Evolutionary conservation across 2,329 filamentous ascomycete species (phyloP).

Genomic region (Neofusicoccum laricinum): DNA sequence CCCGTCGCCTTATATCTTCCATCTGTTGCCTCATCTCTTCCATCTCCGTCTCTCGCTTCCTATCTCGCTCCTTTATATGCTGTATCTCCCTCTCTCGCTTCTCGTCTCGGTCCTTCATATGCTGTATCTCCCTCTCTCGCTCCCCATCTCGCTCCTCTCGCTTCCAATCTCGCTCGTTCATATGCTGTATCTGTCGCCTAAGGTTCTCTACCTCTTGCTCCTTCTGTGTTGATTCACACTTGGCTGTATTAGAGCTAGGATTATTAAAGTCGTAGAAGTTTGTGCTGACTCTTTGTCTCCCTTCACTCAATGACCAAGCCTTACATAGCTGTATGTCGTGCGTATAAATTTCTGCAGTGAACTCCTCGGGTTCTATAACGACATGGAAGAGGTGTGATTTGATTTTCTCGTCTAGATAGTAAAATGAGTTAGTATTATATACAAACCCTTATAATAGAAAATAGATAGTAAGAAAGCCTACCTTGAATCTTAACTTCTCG

Average conservation of each 20-base stretch:
- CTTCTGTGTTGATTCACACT: neutral
- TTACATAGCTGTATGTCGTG: slow-evolving; percentile 17
- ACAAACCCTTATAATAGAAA: neutral
- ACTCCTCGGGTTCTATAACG: slow-evolving; percentile 17
- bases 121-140: too few species aligned
- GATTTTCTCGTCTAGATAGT: slow-evolving; percentile 12
- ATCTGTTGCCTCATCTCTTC: too few species aligned
- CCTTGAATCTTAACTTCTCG: slow-evolving; percentile 12
- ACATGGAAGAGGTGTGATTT: slow-evolving; percentile 18
- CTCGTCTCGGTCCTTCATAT: too few species aligned
- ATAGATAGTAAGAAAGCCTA: slow-evolving; percentile 13
- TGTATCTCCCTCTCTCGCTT: too few species aligned
- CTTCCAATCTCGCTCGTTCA: too few species aligned
- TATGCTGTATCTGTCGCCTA: too few species aligned
- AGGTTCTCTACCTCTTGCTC: neutral
- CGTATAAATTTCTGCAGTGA: slow-evolving; percentile 17
- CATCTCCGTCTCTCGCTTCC: too few species aligned
- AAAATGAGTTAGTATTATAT: slow-evolving; percentile 4
- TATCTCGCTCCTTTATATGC: too few species aligned
- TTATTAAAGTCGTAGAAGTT: neutral
- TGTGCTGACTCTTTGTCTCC: slow-evolving; percentile 11
- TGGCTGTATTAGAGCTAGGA: neutral
- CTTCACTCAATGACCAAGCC: slow-evolving; percentile 16
- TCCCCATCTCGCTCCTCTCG: too few species aligned
- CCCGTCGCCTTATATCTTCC: too few species aligned